Conservation (phyloP, 2,329 filamentous ascomycete species). For the Annulohypoxylon truncatum region DNA sequence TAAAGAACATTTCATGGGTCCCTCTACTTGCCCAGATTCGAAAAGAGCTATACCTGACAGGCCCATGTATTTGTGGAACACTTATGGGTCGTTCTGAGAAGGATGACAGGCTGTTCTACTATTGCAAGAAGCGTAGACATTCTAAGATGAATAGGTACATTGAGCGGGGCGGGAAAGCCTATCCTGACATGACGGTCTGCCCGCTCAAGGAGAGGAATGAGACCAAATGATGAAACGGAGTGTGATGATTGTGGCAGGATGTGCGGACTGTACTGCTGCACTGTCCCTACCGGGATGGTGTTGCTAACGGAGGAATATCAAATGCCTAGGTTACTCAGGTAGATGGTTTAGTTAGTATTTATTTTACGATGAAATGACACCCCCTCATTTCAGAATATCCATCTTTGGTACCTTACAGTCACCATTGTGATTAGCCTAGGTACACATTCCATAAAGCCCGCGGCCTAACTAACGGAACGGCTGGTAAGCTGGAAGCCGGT, state of each 20-base stretch:
- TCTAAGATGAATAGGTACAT: not conserved
- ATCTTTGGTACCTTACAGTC: too few species aligned
- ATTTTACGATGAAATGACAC: too few species aligned
- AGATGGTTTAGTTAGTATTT: too few species aligned
- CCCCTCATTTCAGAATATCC: too few species aligned
- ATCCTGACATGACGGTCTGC: not conserved
- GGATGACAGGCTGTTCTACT: not conserved
- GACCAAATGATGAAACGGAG: not conserved
- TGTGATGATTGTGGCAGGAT: not conserved
- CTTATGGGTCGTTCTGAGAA: not conserved
- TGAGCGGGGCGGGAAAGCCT: not conserved
- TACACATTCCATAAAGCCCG: too few species aligned
- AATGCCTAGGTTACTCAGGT: too few species aligned
- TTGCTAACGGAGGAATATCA: too few species aligned
- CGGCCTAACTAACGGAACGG: slow-evolving; percentile 55
- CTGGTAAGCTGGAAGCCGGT: slow-evolving; percentile 29
- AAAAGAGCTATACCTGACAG: not conserved
- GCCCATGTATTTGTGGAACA: not conserved
- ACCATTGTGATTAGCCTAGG: too few species aligned
- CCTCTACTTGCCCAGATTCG: slow-evolving; percentile 2
- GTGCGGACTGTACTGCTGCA: not conserved
- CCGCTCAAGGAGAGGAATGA: not conserved
- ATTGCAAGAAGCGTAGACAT: not conserved
- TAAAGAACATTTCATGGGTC: slow-evolving; percentile 6
- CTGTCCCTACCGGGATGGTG: not conserved